phyloP scores from a whole-genome alignment of 495 filamentous ascomycete genomes.

The Podospora anserina region DNA sequence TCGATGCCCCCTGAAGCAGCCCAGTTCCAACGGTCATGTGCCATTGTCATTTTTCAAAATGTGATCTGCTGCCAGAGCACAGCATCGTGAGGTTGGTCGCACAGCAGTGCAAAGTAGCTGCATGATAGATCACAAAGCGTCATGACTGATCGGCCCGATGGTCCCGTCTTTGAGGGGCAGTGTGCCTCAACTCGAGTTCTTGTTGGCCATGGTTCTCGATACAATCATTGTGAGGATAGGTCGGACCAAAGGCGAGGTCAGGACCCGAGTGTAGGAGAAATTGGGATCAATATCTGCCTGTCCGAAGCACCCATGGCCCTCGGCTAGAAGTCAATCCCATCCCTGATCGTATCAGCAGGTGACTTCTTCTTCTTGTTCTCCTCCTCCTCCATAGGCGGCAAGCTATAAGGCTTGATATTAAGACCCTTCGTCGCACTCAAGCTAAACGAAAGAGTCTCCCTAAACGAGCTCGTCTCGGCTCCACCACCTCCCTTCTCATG shows the following conservation, averaged over 20 bases:
- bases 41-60: not conserved
- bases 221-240: not conserved
- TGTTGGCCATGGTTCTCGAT: not conserved
- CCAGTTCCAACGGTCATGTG: too few species aligned
- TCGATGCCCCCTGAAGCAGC: too few species aligned
- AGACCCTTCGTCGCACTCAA: slow-evolving; percentile 76
- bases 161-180: not conserved
- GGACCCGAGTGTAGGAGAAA: not conserved
- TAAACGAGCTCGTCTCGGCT: slow-evolving; percentile 60
- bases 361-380: slow-evolving; percentile 60
- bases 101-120: not conserved
- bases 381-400: slow-evolving; percentile 85
- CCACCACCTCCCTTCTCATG: slow-evolving; percentile 84
- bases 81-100: not conserved
- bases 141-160: slow-evolving; percentile 1
- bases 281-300: not conserved
- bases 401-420: slow-evolving; percentile 80
- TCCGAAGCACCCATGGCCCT: not conserved
- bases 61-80: not conserved
- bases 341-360: slow-evolving; percentile 23
- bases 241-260: not conserved
- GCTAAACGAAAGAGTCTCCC: slow-evolving; percentile 86
- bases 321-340: slow-evolving; percentile 35
- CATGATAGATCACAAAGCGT: not conserved
- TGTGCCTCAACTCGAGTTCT: not conserved